Evolutionary conservation across 2,329 filamentous ascomycete genomes (phyloP), one percentile per base, ranked within the genome.

Genomic region (Penicillium occitanis): DNA sequence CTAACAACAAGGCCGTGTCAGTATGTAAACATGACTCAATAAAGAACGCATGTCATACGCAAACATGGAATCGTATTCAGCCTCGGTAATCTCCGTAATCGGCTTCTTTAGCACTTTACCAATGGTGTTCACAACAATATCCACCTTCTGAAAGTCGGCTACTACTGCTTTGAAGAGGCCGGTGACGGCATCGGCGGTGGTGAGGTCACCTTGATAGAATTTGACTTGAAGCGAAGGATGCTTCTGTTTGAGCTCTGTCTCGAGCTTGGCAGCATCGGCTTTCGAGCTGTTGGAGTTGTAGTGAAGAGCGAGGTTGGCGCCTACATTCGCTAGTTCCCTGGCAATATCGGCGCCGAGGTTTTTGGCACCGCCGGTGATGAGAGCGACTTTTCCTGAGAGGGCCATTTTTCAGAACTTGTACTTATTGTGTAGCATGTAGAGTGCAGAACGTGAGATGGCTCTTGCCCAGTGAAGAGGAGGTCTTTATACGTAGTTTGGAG

Each of bases 41-140:
- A 75, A 25, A 17, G 13, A 28, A 17, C 2, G 13, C 48, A 28
- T 51, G 13, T 30, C 78, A 60, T 73, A 80, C 77, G 77, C 80
- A 75, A 83, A 83, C 78, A 83, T 82, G 2, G 75, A 70, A 68
- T 83, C 81, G 68, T 83, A 82, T 64, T 84, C 81, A 11, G 71
- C 74, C 69, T 83, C 82, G 3, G 72, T 74, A 57, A 83, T 79
- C 13, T 80, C 78, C 0, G 73, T 72, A 33, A 82, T 80, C 5
- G 79, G 75, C 74, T 83, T 83, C 78, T 82, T 82, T 53, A 82
- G 71, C 37, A 81, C 81, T 74, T 82, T 83, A 51, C 83, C 82
- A 40, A 84, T 77, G 14, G 82, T 84, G 72, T 84, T 84, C 69
- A 84, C 75, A 3, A 84, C 78, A 65, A 85, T 82, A 68, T 85